phyloP scores from a whole-genome alignment of 2,329 filamentous ascomycete species.

The Exophiala bonariae region DNA sequence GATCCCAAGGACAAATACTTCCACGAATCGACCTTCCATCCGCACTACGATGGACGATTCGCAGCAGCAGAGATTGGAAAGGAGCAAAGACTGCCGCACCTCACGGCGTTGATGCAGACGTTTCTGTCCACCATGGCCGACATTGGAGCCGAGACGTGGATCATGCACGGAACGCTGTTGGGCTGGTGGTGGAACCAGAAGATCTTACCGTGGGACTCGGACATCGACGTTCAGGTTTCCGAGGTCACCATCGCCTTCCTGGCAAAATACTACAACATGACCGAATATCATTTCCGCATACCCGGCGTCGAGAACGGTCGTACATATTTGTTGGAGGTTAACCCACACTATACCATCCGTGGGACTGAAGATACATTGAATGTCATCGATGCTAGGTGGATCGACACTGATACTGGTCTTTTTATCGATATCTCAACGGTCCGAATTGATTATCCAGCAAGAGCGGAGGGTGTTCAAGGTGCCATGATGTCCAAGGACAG shows the following conservation, averaged over 20 bases:
- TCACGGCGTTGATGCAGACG: slow-evolving; percentile 54
- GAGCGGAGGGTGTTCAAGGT: slow-evolving; percentile 39
- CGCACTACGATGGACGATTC: slow-evolving; percentile 54
- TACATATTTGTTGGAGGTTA: slow-evolving; percentile 60
- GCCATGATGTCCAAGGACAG: slow-evolving; percentile 58
- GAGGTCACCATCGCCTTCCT: slow-evolving; percentile 57
- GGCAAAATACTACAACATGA: slow-evolving; percentile 63
- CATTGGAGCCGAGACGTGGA: slow-evolving; percentile 60
- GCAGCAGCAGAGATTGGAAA: slow-evolving; percentile 46
- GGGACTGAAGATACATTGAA: slow-evolving; percentile 51
- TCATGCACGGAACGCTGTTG: slow-evolving; percentile 62
- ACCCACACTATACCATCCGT: slow-evolving; percentile 53
- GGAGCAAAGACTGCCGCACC: slow-evolving; percentile 47
- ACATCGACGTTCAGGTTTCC: slow-evolving; percentile 61
- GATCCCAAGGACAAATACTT: slow-evolving; percentile 52
- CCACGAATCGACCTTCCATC: slow-evolving; percentile 36
- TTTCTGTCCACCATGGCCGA: slow-evolving; percentile 59
- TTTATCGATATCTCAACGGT: slow-evolving; percentile 65
- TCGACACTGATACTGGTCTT: slow-evolving; percentile 58
- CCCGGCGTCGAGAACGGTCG: slow-evolving; percentile 36
- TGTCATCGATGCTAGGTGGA: slow-evolving; percentile 62
- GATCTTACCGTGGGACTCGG: slow-evolving; percentile 63
- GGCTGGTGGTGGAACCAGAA: slow-evolving; percentile 65
- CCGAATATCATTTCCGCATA: slow-evolving; percentile 51
- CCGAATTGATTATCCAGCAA: slow-evolving; percentile 44